phyloP scores from a whole-genome alignment of 371 early-diverging fungal genomes.

The Batrachochytrium dendrobatidis region DNA sequence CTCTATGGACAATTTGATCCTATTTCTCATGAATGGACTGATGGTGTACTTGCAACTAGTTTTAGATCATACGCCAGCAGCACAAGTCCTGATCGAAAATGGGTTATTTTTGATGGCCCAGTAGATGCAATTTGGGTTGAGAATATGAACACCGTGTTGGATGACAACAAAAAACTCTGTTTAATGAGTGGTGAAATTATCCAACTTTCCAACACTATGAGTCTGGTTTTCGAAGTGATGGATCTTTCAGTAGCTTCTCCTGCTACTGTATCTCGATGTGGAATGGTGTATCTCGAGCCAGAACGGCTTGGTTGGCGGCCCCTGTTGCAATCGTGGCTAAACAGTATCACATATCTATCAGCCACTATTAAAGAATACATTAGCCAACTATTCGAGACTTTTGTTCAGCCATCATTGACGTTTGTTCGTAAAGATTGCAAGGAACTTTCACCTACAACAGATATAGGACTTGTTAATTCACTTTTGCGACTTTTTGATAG shows the following conservation, averaged over 20 bases:
- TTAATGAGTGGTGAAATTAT: slow-evolving; percentile 58
- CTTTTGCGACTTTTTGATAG: slow-evolving; percentile 38
- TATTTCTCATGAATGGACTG: slow-evolving; percentile 55
- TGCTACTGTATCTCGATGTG: slow-evolving; percentile 58
- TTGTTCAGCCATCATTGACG: slow-evolving; percentile 29
- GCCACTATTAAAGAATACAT: slow-evolving; percentile 18
- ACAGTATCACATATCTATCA: slow-evolving; percentile 23
- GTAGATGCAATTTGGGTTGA: slow-evolving; percentile 57
- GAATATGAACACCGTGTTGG: slow-evolving; percentile 59
- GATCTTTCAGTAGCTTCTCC: slow-evolving; percentile 50
- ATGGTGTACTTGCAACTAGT: slow-evolving; percentile 47
- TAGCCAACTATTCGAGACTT: slow-evolving; percentile 32
- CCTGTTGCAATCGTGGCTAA: slow-evolving; percentile 43
- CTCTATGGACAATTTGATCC: slow-evolving; percentile 55
- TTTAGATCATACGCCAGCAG: slow-evolving; percentile 41
- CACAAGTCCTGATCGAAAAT: slow-evolving; percentile 43
- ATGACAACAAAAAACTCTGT: slow-evolving; percentile 56
- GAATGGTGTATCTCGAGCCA: slow-evolving; percentile 54
- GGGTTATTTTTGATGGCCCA: slow-evolving; percentile 60
- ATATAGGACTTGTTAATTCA: slow-evolving; percentile 47
- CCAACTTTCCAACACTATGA: slow-evolving; percentile 51
- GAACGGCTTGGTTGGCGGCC: slow-evolving; percentile 50
- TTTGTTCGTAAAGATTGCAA: slow-evolving; percentile 40
- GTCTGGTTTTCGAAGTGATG: slow-evolving; percentile 54
- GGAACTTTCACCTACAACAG: slow-evolving; percentile 44